Evolutionary conservation across 2,329 filamentous ascomycete species (phyloP).

Genomic region (Verticillium nubilum): DNA sequence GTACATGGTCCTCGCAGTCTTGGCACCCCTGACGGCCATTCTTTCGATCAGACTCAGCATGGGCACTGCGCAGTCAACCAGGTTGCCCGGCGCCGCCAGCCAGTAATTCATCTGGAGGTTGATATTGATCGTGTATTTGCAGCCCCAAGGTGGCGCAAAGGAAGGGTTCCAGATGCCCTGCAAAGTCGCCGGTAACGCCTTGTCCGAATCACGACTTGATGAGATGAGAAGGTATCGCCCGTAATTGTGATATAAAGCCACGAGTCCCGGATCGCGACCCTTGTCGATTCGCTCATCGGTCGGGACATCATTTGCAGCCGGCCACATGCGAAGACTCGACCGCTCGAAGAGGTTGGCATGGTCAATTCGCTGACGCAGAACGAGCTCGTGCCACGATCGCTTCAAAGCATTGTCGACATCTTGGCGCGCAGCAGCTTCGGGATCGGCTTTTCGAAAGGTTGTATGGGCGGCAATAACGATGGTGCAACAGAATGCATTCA

Average conservation of each 20-base stretch:
- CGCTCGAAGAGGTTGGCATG: conserved; percentile 16
- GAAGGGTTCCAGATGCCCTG: conserved; percentile 38
- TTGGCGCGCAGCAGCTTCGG: conserved; percentile 17
- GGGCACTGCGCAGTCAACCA: conserved; percentile 8
- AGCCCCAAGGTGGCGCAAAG: conserved; percentile 32
- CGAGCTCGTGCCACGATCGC: conserved; percentile 11
- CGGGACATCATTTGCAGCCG: conserved; percentile 12
- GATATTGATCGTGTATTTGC: conserved; percentile 39
- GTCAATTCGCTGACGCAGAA: conserved; percentile 14
- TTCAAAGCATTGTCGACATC: conserved; percentile 17
- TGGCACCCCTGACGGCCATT: conserved; percentile 24
- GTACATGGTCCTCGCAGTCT: conserved; percentile 26
- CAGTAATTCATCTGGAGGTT: conserved; percentile 38
- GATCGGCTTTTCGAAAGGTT: conserved; percentile 25
- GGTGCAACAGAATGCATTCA: conserved; percentile 27
- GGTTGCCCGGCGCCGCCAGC: conserved; percentile 16
- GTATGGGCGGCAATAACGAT: conserved; percentile 33
- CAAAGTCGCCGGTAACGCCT: conserved; percentile 31
- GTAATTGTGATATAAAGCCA: conserved; percentile 14
- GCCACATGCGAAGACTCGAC: conserved; percentile 16
- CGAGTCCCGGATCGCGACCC: conserved; percentile 15
- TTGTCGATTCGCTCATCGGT: conserved; percentile 14
- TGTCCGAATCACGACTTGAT: conserved; percentile 6
- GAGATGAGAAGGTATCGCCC: conserved; percentile 14
- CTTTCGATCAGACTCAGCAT: conserved; percentile 24